These are phyloP conservation scores for Nepenthes mirabilis DNA, from an alignment of 148 eudicot species.

Conservation along the genomic window DNA sequence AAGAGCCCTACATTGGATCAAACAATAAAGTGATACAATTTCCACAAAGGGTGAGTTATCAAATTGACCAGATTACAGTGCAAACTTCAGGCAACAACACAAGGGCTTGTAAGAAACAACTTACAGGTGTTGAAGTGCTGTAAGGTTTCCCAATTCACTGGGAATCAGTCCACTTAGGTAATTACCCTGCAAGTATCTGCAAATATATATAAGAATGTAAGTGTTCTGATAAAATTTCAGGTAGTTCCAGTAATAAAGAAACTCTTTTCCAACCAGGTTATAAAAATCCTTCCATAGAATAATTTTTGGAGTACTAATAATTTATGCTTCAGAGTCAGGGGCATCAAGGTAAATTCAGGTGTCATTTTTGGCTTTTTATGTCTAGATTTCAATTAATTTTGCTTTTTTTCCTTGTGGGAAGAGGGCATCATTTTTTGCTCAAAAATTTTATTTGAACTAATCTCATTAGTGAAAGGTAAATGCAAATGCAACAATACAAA, in stretches of 20 bases:
- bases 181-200: conserved; percentile 84
- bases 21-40: too few relatives aligned
- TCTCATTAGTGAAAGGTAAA: too few relatives aligned
- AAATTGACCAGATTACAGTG: not conserved
- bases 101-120: conserved; percentile 12
- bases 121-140: conserved; percentile 73
- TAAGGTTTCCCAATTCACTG: conserved; percentile 65
- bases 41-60: too few relatives aligned
- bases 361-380: too few relatives aligned
- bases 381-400: too few relatives aligned
- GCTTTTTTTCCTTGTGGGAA: too few relatives aligned
- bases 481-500: too few relatives aligned
- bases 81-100: conserved; percentile 4
- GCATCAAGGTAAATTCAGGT: too few relatives aligned
- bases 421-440: too few relatives aligned
- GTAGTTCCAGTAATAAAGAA: not conserved
- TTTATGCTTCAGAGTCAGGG: too few relatives aligned
- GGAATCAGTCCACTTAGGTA: conserved; percentile 73
- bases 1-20: too few relatives aligned
- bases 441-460: too few relatives aligned
- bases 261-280: not conserved
- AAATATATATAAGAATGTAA: conserved; percentile 5
- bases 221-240: not conserved
- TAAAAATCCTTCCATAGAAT: not conserved
- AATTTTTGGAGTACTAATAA: not conserved